Percentiles rank a stretch among this genome's conserved stretches.
phyloP scores from a whole-genome alignment of 192 early-diverging fungal genomes.

The Allomyces arbusculus region DNA sequence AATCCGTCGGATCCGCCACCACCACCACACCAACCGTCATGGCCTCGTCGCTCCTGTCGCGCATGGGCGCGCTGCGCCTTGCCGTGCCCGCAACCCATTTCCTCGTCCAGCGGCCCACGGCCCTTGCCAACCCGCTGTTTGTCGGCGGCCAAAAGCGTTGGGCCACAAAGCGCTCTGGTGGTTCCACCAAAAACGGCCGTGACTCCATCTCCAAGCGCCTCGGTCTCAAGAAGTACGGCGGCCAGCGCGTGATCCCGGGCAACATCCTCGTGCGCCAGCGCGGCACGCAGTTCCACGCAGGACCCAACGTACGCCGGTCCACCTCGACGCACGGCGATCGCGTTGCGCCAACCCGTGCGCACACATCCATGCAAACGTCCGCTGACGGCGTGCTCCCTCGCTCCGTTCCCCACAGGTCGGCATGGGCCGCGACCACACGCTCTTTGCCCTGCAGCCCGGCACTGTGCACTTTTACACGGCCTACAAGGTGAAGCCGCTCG shows the following conservation, averaged over 20 bases:
- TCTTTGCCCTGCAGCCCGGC: conserved; percentile 47
- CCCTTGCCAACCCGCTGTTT: too few relatives aligned
- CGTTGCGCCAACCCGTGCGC: too few relatives aligned
- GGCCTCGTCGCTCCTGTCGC: too few relatives aligned
- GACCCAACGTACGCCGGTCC: conserved; percentile 38
- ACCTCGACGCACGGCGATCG: too few relatives aligned
- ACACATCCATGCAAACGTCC: too few relatives aligned
- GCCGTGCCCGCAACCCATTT: too few relatives aligned
- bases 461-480: conserved; percentile 51
- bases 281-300: conserved; percentile 57
- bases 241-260: conserved; percentile 47
- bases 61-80: too few relatives aligned
- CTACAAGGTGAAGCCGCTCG: not conserved
- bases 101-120: too few relatives aligned
- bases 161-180: conserved; percentile 56
- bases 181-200: conserved; percentile 54
- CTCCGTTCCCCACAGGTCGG: conserved; percentile 17
- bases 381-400: too few relatives aligned
- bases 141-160: conserved; percentile 17
- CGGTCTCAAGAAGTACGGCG: conserved; percentile 54
- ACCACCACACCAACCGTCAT: too few relatives aligned
- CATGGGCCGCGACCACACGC: conserved; percentile 58
- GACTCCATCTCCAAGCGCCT: conserved; percentile 59
- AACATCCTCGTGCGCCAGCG: conserved; percentile 65
- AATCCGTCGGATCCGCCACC: too few relatives aligned